These are phyloP conservation scores for Fusarium euwallaceae DNA, from an alignment of 2,329 filamentous ascomycete genomes.

Conservation along the genomic window DNA sequence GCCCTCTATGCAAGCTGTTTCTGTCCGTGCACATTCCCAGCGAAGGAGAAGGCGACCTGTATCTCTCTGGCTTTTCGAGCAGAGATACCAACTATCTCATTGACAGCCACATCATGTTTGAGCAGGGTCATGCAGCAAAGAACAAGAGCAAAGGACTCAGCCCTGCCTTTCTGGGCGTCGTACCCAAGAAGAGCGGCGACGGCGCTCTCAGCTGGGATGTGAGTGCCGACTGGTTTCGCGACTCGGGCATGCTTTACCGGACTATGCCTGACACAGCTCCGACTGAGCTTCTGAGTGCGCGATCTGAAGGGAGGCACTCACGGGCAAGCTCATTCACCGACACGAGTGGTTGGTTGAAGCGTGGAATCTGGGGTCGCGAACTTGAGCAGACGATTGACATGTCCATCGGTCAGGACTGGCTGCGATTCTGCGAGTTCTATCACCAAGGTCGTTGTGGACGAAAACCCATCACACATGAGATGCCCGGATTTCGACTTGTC, in stretches of 20 bases:
- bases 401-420: slow-evolving; percentile 49
- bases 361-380: slow-evolving; percentile 53
- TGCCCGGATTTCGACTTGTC: slow-evolving; percentile 51
- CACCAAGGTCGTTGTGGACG: slow-evolving; percentile 52
- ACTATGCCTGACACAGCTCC: slow-evolving; percentile 45
- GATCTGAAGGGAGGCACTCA: slow-evolving; percentile 35
- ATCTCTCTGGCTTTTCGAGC: slow-evolving; percentile 52
- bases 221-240: slow-evolving; percentile 50
- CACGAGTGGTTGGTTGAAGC: slow-evolving; percentile 45
- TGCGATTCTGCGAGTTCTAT: slow-evolving; percentile 52
- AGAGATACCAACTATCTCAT: slow-evolving; percentile 53
- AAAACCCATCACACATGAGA: slow-evolving; percentile 39
- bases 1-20: slow-evolving; percentile 53
- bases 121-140: slow-evolving; percentile 48
- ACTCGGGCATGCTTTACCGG: slow-evolving; percentile 51
- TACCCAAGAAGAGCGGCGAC: slow-evolving; percentile 50
- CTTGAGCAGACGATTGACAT: slow-evolving; percentile 49
- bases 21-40: slow-evolving; percentile 50
- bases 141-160: slow-evolving; percentile 47
- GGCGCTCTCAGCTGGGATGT: slow-evolving; percentile 49
- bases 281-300: slow-evolving; percentile 45
- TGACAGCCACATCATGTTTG: slow-evolving; percentile 49
- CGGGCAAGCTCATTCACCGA: slow-evolving; percentile 37
- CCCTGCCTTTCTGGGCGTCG: slow-evolving; percentile 50
- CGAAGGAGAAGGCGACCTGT: slow-evolving; percentile 48